Evolutionary conservation across 352 stramenopile genomes (phyloP).

Genomic region (Blastocystis sp.): DNA sequence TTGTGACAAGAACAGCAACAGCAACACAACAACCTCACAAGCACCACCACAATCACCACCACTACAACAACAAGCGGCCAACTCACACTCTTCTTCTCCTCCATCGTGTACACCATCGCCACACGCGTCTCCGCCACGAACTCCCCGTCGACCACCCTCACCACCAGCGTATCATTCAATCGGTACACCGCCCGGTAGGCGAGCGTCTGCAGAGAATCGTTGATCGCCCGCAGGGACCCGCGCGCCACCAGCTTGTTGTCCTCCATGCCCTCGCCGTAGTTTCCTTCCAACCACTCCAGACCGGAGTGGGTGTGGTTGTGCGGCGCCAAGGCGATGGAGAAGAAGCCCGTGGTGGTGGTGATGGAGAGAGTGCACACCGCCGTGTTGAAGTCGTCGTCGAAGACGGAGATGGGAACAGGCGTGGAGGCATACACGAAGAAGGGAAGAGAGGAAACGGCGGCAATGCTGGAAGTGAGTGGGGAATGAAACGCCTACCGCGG

Average conservation of each 20-base stretch:
- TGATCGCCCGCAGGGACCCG: constrained; percentile 33
- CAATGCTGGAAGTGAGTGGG: neutral
- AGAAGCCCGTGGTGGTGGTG: neutral
- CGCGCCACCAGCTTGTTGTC: constrained; percentile 8
- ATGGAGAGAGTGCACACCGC: constrained; percentile 4
- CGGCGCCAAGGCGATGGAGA: neutral
- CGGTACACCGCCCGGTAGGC: constrained; percentile 31
- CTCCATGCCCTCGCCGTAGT: constrained; percentile 46
- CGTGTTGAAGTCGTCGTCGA: constrained; percentile 32
- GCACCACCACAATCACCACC: neutral
- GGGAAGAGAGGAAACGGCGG: neutral
- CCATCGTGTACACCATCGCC: neutral
- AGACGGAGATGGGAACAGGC: neutral
- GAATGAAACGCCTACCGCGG: neutral
- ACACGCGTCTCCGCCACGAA: neutral
- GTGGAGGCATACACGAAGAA: constrained; percentile 26
- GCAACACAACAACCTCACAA: constrained; percentile 3
- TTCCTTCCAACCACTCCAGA: constrained; percentile 29
- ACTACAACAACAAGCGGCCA: constrained; percentile 32
- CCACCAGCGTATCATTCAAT: constrained; percentile 34
- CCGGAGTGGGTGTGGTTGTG: neutral
- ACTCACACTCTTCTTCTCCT: neutral
- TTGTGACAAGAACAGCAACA: neutral
- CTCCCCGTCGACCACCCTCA: neutral
- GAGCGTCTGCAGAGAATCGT: neutral